These are phyloP conservation scores for Luzula sylvatica DNA, from an alignment of 176 grass and related monocot genomes.

Conservation along the genomic window DNA sequence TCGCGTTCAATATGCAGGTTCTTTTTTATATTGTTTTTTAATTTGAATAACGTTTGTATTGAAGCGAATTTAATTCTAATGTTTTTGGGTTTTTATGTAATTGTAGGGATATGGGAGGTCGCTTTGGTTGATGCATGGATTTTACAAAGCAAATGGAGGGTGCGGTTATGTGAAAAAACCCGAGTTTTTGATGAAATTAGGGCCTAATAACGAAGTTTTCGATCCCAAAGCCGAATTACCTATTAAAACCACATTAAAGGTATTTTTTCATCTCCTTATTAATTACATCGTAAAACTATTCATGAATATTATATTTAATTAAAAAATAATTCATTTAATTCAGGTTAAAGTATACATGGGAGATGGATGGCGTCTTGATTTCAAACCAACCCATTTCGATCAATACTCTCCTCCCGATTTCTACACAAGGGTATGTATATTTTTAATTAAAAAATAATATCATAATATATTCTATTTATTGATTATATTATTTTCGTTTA, in stretches of 20 bases:
- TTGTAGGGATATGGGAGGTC: conserved; percentile 77
- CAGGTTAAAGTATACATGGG: conserved; percentile 97
- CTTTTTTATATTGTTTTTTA: background rate
- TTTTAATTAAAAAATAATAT: conserved; percentile 1
- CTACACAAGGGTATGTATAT: conserved; percentile 54
- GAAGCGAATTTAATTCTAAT: background rate
- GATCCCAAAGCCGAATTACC: conserved; percentile 62
- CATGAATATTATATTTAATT: background rate
- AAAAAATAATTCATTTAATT: conserved; percentile 3
- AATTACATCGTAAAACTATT: too few relatives aligned
- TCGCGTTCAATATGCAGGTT: conserved; percentile 99
- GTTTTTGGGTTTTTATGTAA: background rate
- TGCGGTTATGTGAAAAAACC: conserved; percentile 95
- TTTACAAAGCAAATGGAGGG: conserved; percentile 77
- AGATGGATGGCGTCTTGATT: conserved; percentile 74
- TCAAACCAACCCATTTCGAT: conserved; percentile 77
- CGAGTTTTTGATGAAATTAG: conserved; percentile 72
- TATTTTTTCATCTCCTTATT: background rate
- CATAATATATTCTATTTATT: too few relatives aligned
- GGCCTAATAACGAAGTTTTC: conserved; percentile 67
- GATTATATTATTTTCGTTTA: background rate
- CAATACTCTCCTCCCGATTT: conserved; percentile 92
- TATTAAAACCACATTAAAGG: conserved; percentile 51
- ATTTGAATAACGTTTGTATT: background rate
- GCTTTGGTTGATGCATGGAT: conserved; percentile 93